A percentile compares a stretch with the other conserved stretches of the same genome.
Evolutionary conservation across 495 filamentous ascomycete species (phyloP).

Genomic region (Lasiosphaeriaceae sp.): DNA sequence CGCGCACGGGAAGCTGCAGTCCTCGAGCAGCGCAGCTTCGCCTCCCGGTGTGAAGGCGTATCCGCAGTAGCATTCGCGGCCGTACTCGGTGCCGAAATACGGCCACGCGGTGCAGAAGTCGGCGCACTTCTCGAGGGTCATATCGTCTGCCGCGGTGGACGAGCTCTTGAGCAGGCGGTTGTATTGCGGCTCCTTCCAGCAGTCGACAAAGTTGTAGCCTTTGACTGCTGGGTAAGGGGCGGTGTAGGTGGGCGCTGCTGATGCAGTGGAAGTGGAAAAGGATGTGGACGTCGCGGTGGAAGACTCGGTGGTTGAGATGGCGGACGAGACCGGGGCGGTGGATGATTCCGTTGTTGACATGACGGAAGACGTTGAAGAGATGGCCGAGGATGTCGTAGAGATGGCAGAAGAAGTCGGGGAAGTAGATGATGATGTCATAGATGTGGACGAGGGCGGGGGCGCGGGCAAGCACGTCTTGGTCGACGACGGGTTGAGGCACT

Average conservation of each 20-base stretch:
- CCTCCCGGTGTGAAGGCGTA: slow-evolving; percentile 29
- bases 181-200: neutral
- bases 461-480: neutral
- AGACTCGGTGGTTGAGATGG: neutral
- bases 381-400: neutral
- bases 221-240: neutral
- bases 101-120: slow-evolving; percentile 7
- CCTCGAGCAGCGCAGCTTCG: slow-evolving; percentile 17
- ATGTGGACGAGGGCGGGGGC: neutral
- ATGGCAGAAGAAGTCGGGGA: neutral
- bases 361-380: neutral
- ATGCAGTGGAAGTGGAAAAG: neutral
- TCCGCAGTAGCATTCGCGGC: slow-evolving; percentile 32
- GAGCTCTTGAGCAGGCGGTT: slow-evolving; percentile 46
- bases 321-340: neutral
- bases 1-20: slow-evolving; percentile 40
- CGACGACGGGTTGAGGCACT: neutral
- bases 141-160: slow-evolving; percentile 30
- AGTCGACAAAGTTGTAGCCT: neutral
- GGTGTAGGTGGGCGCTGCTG: neutral
- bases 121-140: slow-evolving; percentile 41
- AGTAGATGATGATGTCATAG: neutral
- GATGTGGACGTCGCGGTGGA: neutral
- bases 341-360: neutral
- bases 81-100: slow-evolving; percentile 9